A percentile compares a stretch with the other conserved stretches of the same genome.
Evolutionary conservation across 106 monocot species (phyloP).

Genomic region (Dendrobium huoshanense): DNA sequence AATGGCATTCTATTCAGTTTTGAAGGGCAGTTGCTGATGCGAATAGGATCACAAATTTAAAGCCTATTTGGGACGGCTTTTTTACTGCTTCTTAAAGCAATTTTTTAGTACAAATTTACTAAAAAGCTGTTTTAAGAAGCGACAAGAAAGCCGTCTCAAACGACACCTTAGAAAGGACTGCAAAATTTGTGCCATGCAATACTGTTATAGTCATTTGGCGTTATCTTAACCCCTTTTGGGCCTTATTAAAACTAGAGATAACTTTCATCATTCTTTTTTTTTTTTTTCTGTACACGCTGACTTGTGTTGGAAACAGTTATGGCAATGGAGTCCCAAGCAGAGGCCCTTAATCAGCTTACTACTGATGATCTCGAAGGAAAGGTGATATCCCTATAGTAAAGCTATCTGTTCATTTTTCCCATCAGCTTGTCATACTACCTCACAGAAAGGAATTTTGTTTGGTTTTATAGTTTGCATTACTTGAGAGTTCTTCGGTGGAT

Average conservation of each 20-base stretch:
- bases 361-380: slow-evolving; percentile 97
- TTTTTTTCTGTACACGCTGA: background rate
- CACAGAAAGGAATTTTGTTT: background rate
- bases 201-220: background rate
- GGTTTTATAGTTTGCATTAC: slow-evolving; percentile 74
- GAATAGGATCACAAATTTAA: background rate
- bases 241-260: background rate
- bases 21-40: background rate
- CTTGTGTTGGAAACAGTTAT: slow-evolving; percentile 45
- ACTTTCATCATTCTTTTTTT: background rate
- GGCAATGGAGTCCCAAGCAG: slow-evolving; percentile 98
- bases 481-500: slow-evolving; percentile 90
- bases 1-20: background rate
- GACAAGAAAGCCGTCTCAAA: too few relatives aligned
- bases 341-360: slow-evolving; percentile 85
- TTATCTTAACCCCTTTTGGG: background rate
- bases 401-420: background rate
- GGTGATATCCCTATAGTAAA: slow-evolving; percentile 32
- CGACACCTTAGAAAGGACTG: background rate
- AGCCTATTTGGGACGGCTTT: too few relatives aligned
- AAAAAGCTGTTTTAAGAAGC: too few relatives aligned
- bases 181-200: background rate
- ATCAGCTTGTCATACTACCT: background rate
- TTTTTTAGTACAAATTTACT: too few relatives aligned
- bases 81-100: too few relatives aligned